These are phyloP conservation scores for Amoebophrya sp. DNA, from an alignment of 169 alveolate species.

Conservation along the genomic window DNA sequence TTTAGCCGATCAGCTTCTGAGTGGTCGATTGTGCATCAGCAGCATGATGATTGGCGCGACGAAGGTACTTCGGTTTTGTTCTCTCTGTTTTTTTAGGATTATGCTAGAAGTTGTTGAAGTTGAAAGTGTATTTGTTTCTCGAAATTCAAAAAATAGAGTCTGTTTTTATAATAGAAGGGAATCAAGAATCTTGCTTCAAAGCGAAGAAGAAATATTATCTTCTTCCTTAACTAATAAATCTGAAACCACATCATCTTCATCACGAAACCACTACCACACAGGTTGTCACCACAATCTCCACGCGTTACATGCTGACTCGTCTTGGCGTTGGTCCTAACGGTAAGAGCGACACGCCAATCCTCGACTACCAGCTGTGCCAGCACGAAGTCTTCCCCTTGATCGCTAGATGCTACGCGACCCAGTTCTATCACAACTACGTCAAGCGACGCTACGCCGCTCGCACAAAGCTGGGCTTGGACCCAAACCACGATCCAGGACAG, in stretches of 20 bases:
- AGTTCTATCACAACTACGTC: conserved; percentile 8
- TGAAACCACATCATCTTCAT: too few relatives aligned
- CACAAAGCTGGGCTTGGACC: not conserved
- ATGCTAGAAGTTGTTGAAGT: too few relatives aligned
- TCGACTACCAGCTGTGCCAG: conserved; percentile 49
- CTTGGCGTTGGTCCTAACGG: conserved; percentile 55
- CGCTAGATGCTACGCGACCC: conserved; percentile 48
- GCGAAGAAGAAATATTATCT: too few relatives aligned
- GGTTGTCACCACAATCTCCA: conserved; percentile 38
- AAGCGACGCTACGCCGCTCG: not conserved
- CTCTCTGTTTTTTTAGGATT: too few relatives aligned
- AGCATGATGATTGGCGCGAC: conserved; percentile 53
- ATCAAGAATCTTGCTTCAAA: too few relatives aligned
- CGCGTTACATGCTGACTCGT: conserved; percentile 36
- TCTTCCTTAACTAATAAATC: too few relatives aligned
- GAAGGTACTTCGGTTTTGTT: too few relatives aligned
- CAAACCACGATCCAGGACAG: not conserved
- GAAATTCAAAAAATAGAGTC: too few relatives aligned
- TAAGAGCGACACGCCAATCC: conserved; percentile 55
- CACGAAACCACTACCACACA: too few relatives aligned
- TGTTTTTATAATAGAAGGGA: too few relatives aligned
- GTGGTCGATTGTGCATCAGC: conserved; percentile 60
- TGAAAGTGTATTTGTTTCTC: too few relatives aligned
- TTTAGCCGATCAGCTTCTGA: conserved; percentile 56
- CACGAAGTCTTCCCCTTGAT: conserved; percentile 56